Conservation (phyloP, 345 rosid species). For the Sisymbrium altissimum region DNA sequence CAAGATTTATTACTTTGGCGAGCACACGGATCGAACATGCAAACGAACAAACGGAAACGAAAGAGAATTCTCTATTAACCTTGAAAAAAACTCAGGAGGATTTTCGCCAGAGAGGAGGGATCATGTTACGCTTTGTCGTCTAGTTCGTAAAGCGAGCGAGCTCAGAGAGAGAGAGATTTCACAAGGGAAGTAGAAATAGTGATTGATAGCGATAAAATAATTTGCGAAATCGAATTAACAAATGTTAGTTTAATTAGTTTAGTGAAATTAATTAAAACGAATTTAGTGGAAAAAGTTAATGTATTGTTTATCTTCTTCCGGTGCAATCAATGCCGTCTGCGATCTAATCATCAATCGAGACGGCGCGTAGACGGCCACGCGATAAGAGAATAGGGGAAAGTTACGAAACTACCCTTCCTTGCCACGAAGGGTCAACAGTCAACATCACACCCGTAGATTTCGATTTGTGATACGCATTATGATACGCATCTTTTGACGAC, state of each 20-base stretch:
- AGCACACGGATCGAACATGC: slow-evolving; percentile 8
- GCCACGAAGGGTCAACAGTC: background rate
- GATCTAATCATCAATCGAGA: background rate
- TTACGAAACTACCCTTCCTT: background rate
- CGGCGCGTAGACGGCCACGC: slow-evolving; percentile 10
- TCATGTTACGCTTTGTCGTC: background rate
- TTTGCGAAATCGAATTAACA: background rate
- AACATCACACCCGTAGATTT: background rate
- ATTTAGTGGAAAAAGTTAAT: background rate
- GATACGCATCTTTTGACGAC: too few species aligned
- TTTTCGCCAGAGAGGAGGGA: background rate
- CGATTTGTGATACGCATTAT: background rate
- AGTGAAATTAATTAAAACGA: background rate
- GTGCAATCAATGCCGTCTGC: background rate
- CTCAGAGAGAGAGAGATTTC: slow-evolving; percentile 2
- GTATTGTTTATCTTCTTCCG: background rate
- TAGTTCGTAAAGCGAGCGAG: slow-evolving; percentile 13
- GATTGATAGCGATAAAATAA: background rate
- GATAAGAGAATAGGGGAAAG: background rate
- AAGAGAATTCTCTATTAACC: background rate
- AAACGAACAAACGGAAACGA: background rate
- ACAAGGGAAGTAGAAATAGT: background rate
- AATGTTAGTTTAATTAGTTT: background rate
- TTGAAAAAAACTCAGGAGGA: background rate
- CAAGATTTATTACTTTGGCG: too few species aligned